Base-by-base conservation (phyloP, 2,329 filamentous ascomycete species). In the Arthrobotrys pseudoclavata region DNA sequence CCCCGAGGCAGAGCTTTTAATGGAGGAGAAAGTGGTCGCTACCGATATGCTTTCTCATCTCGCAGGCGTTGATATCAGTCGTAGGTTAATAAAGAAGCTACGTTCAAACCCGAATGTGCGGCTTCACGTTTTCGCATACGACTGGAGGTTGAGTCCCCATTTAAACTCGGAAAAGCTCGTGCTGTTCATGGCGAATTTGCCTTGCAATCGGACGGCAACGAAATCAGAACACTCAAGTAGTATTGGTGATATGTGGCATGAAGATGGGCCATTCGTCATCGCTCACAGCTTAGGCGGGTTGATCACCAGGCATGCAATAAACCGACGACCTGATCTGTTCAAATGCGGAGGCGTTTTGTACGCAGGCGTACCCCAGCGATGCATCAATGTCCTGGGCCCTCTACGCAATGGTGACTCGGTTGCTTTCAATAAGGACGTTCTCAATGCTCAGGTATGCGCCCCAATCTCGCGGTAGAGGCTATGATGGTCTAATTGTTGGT, bases 401-500 rank as follows among this genome's bases (percentile, higher is more conserved):
- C 84, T 98, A 12, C 90, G 94, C 40, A 95, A 97, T 81, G 94
- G 94, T n/a, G 94, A 98, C 82, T 92, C 94, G 18, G 94, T 97
- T 0, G 87, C 97, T 0, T 87, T 97, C 75, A 97, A 94, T 81
- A 94, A 94, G 78, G 92, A 93, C 80, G 91, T 97, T 0, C 87
- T 98, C 15, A 97, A 94, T 0, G 94, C 95, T 0, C 92, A 96
- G 82, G 80, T 81, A 67, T 45, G 61, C 26, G 37, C 12, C 13
- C 3, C n/a, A 22, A 42, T 24, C 31, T 22, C 15, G 20, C 3
- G 22, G 34, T 6, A 29, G 5, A 57, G 29, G 12, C n/a, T 13
- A 18, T 45, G 18, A 2, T 37, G 13, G 4, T 42, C 26, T 22
- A 48, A 42, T 34, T 10, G 4, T 37, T 10, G 12, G 5, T 40